These are phyloP conservation scores for Acer saccharum DNA, from an alignment of 345 rosid genomes.

Conservation along the genomic window DNA sequence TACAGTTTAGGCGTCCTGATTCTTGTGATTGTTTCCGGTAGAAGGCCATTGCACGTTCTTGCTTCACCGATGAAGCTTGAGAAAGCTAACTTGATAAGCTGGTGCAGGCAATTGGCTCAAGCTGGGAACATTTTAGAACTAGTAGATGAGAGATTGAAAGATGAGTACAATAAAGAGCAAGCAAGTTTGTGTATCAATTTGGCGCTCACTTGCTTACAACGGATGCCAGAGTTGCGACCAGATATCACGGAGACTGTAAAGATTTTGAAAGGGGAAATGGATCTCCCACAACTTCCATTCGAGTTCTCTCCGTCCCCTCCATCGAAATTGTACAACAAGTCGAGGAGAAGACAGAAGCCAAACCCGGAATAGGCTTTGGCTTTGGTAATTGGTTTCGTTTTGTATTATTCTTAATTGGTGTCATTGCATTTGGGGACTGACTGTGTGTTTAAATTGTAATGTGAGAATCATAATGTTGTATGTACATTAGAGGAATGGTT, in stretches of 20 bases:
- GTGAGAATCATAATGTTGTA: conserved; percentile 10
- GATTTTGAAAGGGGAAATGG: conserved; percentile 91
- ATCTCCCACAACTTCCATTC: conserved; percentile 58
- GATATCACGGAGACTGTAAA: conserved; percentile 77
- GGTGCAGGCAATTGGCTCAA: conserved; percentile 95
- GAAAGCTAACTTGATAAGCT: conserved; percentile 89
- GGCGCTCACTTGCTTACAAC: conserved; percentile 85
- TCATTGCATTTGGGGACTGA: conserved; percentile 12
- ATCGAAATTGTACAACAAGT: conserved; percentile 55
- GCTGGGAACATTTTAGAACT: conserved; percentile 80
- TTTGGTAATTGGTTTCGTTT: conserved; percentile 4
- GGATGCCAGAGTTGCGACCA: conserved; percentile 83
- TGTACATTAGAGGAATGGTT: conserved; percentile 22
- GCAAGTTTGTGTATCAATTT: conserved; percentile 86
- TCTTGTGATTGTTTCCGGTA: conserved; percentile 87
- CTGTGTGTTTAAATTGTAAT: conserved; percentile 16
- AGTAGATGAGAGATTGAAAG: conserved; percentile 83
- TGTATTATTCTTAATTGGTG: background rate
- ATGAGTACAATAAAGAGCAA: conserved; percentile 68
- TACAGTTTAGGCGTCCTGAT: conserved; percentile 94
- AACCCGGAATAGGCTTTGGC: conserved; percentile 44
- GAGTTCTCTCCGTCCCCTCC: conserved; percentile 97
- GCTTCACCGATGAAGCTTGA: conserved; percentile 97
- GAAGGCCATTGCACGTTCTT: conserved; percentile 91
- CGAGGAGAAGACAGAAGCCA: conserved; percentile 54